Evolutionary conservation across 2,329 filamentous ascomycete genomes (phyloP).

Genomic region (Botrytis fragariae): DNA sequence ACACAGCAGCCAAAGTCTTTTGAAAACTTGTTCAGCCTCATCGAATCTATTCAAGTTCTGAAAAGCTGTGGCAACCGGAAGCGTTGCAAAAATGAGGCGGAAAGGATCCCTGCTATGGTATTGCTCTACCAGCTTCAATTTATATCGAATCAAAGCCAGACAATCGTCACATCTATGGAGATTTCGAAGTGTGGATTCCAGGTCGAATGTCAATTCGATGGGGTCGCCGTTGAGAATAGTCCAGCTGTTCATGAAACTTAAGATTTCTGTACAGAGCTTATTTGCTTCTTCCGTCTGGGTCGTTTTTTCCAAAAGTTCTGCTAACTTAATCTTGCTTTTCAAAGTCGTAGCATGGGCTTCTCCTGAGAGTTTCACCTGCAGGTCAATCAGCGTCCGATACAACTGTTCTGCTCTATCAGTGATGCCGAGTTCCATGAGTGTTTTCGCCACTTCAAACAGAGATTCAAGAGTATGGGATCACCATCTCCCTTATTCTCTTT

Average conservation of each 20-base stretch:
- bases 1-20: no score
- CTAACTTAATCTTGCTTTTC: neutral
- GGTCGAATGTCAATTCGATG: no score
- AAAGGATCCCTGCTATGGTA: rapidly evolving
- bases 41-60: no score
- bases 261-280: neutral
- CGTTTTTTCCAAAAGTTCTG: neutral
- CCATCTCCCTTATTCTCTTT: no score
- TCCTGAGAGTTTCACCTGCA: neutral
- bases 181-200: no score
- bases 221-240: no score
- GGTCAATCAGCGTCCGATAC: neutral
- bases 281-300: neutral
- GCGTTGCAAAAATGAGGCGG: no score
- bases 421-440: neutral
- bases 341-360: neutral
- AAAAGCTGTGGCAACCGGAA: rapidly evolving
- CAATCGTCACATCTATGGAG: no score
- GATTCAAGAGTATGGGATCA: neutral
- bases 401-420: neutral
- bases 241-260: no score
- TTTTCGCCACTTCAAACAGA: neutral
- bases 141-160: no score
- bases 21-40: no score
- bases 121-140: no score